A percentile compares a stretch with the other conserved stretches of the same genome.
Evolutionary conservation across 73 alveolate species (phyloP).

Genomic region (Paramecium tetraurelia): DNA sequence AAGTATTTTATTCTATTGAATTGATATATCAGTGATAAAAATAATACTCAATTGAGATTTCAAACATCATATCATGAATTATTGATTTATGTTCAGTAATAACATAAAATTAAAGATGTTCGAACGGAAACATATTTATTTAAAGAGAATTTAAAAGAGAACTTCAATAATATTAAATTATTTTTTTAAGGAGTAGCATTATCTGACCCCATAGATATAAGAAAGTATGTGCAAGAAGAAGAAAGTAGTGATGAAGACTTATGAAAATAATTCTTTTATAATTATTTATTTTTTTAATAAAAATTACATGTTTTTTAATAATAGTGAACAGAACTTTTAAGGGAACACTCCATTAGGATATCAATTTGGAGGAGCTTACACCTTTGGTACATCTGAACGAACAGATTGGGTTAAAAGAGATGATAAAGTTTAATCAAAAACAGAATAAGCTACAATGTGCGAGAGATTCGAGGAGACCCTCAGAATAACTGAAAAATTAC

Average conservation of each 20-base stretch:
- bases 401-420: conserved; percentile 11
- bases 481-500: neutral
- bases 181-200: neutral
- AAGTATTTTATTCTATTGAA: neutral
- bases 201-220: neutral
- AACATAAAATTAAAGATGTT: neutral
- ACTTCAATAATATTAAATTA: neutral
- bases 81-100: neutral
- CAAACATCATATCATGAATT: neutral
- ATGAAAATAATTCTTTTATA: neutral
- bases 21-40: neutral
- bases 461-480: neutral
- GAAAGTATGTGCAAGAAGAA: neutral
- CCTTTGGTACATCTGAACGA: conserved; percentile 24
- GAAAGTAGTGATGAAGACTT: conserved; percentile 1
- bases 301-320: neutral
- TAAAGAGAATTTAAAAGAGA: neutral
- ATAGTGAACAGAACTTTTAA: neutral
- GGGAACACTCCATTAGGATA: conserved; percentile 41
- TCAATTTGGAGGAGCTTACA: conserved; percentile 23
- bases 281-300: neutral
- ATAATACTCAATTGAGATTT: neutral
- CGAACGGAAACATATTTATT: neutral
- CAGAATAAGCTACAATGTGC: neutral
- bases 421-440: neutral